phyloP scores from a whole-genome alignment of 139 green algal genomes.

The Ostreobium quekettii region DNA sequence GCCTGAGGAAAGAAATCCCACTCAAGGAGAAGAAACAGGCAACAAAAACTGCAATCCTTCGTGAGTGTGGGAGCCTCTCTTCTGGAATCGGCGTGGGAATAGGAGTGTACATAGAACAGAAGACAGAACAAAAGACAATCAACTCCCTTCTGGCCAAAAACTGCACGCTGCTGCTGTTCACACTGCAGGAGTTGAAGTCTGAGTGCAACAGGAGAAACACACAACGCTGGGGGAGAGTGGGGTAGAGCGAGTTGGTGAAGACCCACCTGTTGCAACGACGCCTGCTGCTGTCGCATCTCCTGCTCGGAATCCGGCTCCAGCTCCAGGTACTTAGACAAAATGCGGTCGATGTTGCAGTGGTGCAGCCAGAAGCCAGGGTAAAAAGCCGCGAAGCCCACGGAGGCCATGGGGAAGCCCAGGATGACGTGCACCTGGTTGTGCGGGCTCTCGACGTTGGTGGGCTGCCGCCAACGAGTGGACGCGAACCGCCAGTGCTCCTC shows the following conservation, averaged over 20 bases:
- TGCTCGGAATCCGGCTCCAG: not conserved
- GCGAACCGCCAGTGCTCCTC: slow-evolving; percentile 19
- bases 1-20: too few species aligned
- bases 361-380: slow-evolving; percentile 37
- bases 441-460: slow-evolving; percentile 21
- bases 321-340: not conserved
- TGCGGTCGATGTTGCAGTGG: not conserved
- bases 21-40: too few species aligned
- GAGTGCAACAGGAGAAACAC: too few species aligned
- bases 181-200: too few species aligned
- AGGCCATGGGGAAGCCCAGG: slow-evolving; percentile 22
- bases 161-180: not conserved
- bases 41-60: too few species aligned
- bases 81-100: too few species aligned
- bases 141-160: too few species aligned
- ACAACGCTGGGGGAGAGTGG: too few species aligned
- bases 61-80: too few species aligned
- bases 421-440: slow-evolving; percentile 29
- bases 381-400: slow-evolving; percentile 23
- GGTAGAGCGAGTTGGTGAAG: not conserved
- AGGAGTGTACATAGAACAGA: too few species aligned
- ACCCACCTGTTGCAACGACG: not conserved
- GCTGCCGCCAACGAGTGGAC: slow-evolving; percentile 2
- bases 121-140: too few species aligned
- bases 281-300: not conserved